These are phyloP conservation scores for Thamnidium elegans DNA, from an alignment of 192 early-diverging fungal species.

Conservation along the genomic window DNA sequence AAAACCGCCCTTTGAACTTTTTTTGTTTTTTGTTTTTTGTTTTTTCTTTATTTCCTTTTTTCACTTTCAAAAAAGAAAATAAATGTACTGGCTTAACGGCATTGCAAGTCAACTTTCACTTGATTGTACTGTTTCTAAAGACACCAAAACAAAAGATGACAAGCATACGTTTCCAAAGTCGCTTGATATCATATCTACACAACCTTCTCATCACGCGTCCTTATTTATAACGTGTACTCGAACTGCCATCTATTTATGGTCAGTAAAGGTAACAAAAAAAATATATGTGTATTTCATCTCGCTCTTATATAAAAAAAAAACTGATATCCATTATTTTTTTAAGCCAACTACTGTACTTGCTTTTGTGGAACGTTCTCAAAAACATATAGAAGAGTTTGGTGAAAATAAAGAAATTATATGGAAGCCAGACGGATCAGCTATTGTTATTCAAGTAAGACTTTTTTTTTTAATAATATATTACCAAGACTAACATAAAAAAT, in stretches of 20 bases:
- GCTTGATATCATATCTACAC: constrained; percentile 46
- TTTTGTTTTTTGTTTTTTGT: no score
- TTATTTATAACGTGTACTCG: constrained; percentile 61
- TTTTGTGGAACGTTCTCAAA: constrained; percentile 56
- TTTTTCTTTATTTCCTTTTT: no score
- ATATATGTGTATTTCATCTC: background rate
- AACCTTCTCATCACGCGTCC: constrained; percentile 46
- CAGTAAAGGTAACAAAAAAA: constrained; percentile 47
- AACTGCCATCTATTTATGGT: constrained; percentile 64
- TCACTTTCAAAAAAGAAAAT: no score
- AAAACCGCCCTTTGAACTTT: no score
- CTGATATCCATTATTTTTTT: background rate
- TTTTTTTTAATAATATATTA: no score
- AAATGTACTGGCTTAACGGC: constrained; percentile 37
- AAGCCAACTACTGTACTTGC: constrained; percentile 68
- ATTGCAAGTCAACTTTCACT: constrained; percentile 33
- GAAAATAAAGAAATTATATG: constrained; percentile 68
- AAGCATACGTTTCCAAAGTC: constrained; percentile 27
- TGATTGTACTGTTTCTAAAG: constrained; percentile 9
- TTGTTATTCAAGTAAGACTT: constrained; percentile 63
- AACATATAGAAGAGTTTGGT: constrained; percentile 71
- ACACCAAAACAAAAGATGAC: constrained; percentile 30
- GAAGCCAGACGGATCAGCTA: constrained; percentile 63
- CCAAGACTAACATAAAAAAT: background rate
- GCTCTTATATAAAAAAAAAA: background rate